phyloP scores from a whole-genome alignment of 2,329 filamentous ascomycete species.

The Ophiostoma pallidulum region DNA sequence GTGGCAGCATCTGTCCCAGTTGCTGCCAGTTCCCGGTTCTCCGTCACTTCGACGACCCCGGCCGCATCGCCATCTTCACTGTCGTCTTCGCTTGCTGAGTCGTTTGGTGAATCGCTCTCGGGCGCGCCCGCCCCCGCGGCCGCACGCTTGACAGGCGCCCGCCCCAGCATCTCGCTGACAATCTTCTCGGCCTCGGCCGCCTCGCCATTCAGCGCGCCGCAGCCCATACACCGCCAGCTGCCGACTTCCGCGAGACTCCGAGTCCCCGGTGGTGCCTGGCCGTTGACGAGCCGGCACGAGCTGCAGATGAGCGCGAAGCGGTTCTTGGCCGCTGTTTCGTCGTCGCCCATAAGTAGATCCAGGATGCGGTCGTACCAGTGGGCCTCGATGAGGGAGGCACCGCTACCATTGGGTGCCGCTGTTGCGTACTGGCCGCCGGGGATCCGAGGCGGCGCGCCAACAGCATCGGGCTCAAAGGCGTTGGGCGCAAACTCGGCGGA shows the following conservation, averaged over 20 bases:
- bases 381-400: constrained; percentile 27
- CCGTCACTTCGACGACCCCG: background rate
- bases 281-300: constrained; percentile 81
- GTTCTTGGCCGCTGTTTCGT: constrained; percentile 87
- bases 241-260: constrained; percentile 70
- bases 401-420: constrained; percentile 12
- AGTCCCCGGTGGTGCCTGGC: constrained; percentile 84
- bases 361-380: constrained; percentile 94
- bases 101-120: background rate
- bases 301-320: constrained; percentile 78
- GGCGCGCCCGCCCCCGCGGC: too few species aligned
- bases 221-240: constrained; percentile 81
- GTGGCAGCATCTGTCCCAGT: background rate
- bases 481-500: constrained; percentile 66
- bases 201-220: constrained; percentile 70
- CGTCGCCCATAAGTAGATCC: constrained; percentile 86
- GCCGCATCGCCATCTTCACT: background rate
- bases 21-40: background rate
- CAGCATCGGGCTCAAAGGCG: constrained; percentile 39
- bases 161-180: constrained; percentile 51
- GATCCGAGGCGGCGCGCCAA: constrained; percentile 11
- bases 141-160: too few species aligned
- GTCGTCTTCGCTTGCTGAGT: background rate
- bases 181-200: constrained; percentile 68
- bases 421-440: constrained; percentile 21